Evolutionary conservation across 306 rosid species (phyloP), one percentile per base, ranked within the genome.

Genomic region (Cicer chorassanicum): DNA sequence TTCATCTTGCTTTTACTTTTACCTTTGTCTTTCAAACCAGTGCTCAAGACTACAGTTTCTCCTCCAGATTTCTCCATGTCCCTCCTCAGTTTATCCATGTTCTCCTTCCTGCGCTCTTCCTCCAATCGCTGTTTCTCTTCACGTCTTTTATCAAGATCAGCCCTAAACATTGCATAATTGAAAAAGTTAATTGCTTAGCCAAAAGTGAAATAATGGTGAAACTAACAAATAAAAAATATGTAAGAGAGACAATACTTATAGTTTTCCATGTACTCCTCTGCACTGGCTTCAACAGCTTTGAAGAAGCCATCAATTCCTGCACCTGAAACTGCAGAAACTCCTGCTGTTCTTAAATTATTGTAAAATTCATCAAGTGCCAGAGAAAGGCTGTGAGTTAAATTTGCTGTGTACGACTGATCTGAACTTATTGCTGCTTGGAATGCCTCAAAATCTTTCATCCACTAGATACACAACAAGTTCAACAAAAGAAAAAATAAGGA

Each of bases 71-170:
- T 66, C 54, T 66, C 71, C 71, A 66, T 66, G 8, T 66, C 71
- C 55, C 6, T 66, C 71, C 54, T 66, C 55, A 66, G 18, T 44
- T 66, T 66, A 43, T 66, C 71, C 71, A 66, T 66, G 71, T 74
- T 88, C 61, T 86, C 91, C 86, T 57, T 89, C 87, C 83, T 81
- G 16, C 87, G 86, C 8, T 91, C 91, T 85, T 88, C 97, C 84
- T 93, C 96, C 76, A 93, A 80, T 6, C 87, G 92, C 16, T 79
- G 81, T 87, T 88, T 93, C 81, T 93, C 96, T 7, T 80, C 90
- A 40, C 84, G 70, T 77, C 97, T 89, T 82, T 91, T 86, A 74
- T 93, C 97, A 62, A 91, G 91, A 80, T 89, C 98, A 70, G 84
- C 85, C 87, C 97, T 91, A 45, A 45, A 57, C 76, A 51, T 6